These are phyloP conservation scores for Neoboletus brunneissimus DNA, from an alignment of 768 basidiomycete species.

Conservation along the genomic window DNA sequence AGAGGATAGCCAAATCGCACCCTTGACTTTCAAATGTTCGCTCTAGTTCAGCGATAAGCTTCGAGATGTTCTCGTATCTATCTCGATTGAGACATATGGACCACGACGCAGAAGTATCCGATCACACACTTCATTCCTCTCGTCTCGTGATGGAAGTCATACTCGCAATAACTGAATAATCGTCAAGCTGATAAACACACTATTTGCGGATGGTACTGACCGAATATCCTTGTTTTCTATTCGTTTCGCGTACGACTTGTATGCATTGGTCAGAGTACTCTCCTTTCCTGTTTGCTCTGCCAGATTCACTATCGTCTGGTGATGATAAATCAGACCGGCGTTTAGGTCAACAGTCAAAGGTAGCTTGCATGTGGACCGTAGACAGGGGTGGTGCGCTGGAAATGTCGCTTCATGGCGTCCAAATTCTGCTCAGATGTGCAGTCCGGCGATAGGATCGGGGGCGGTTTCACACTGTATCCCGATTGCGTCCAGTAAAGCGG, in stretches of 20 bases:
- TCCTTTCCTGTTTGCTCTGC: slow-evolving; percentile 93
- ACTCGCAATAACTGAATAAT: slow-evolving; percentile 62
- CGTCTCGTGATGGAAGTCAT: slow-evolving; percentile 93
- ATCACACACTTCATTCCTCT: slow-evolving; percentile 84
- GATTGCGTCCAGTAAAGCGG: slow-evolving; percentile 92
- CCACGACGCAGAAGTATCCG: not conserved
- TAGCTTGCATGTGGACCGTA: slow-evolving; percentile 77
- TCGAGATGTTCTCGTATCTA: slow-evolving; percentile 88
- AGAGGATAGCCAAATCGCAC: slow-evolving; percentile 35
- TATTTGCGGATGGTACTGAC: slow-evolving; percentile 38
- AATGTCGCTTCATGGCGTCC: slow-evolving; percentile 70
- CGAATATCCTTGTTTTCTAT: slow-evolving; percentile 51
- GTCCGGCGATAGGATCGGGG: slow-evolving; percentile 73
- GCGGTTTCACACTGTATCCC: slow-evolving; percentile 84
- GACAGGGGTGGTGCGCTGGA: slow-evolving; percentile 55
- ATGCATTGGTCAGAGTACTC: slow-evolving; percentile 72
- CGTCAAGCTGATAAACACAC: not conserved
- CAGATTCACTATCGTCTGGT: slow-evolving; percentile 79
- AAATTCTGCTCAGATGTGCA: slow-evolving; percentile 70
- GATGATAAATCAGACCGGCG: slow-evolving; percentile 1
- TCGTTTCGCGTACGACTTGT: slow-evolving; percentile 63
- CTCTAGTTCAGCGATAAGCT: slow-evolving; percentile 68
- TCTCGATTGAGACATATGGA: slow-evolving; percentile 3
- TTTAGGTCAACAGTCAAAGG: slow-evolving; percentile 1
- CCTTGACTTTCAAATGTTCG: slow-evolving; percentile 79